A percentile compares a stretch with the other conserved stretches of the same genome.
phyloP scores from a whole-genome alignment of 371 early-diverging fungal genomes.

The Lichtheimia ramosa region DNA sequence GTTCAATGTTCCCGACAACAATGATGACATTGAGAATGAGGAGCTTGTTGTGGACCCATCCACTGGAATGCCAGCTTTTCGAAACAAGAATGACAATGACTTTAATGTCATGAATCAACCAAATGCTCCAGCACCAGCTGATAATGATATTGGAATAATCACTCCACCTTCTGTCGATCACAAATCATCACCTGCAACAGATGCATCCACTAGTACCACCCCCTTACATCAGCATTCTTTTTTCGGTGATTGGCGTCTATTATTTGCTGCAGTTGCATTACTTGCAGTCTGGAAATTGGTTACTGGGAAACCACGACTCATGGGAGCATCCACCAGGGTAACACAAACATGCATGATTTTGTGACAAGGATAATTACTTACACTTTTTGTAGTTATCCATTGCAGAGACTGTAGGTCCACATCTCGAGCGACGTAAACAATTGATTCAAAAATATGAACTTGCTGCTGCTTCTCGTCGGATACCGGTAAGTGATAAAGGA shows the following conservation, averaged over 20 bases:
- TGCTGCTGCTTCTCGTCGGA: constrained; percentile 2
- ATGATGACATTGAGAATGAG: constrained; percentile 1
- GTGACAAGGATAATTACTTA: neutral
- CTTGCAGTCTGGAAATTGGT: neutral
- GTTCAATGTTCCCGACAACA: neutral
- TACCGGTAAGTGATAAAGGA: constrained; percentile 1
- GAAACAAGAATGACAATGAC: constrained; percentile 8
- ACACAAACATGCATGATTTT: neutral
- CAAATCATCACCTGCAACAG: neutral
- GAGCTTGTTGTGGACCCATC: constrained; percentile 5
- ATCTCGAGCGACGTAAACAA: constrained; percentile 7
- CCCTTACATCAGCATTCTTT: neutral
- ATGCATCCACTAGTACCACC: neutral
- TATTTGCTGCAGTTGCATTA: neutral
- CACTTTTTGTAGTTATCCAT: neutral
- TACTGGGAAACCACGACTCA: neutral
- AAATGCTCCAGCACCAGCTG: neutral
- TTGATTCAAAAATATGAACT: constrained; percentile 6
- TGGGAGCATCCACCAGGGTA: neutral
- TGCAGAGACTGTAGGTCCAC: neutral
- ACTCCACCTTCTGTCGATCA: neutral
- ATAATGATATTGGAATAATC: neutral
- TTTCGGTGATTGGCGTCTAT: neutral
- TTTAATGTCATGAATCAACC: constrained; percentile 3
- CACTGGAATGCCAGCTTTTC: constrained; percentile 7